phyloP scores from a whole-genome alignment of 768 basidiomycete genomes.

The Cyclocybe aegerita region DNA sequence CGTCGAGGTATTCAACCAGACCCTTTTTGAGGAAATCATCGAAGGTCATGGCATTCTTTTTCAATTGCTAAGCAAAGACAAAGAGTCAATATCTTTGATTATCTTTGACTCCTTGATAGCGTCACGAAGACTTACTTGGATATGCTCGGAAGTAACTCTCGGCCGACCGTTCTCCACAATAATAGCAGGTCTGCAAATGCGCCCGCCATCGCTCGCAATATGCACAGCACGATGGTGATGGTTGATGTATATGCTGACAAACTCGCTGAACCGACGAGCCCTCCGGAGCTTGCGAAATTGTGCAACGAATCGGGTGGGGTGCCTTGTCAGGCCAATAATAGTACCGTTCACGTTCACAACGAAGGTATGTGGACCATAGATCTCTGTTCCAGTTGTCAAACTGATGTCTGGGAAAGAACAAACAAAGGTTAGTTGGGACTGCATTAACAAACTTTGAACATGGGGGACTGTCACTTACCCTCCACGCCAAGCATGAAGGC shows the following conservation, averaged over 20 bases:
- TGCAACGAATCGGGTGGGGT: slow-evolving; percentile 80
- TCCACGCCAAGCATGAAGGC: slow-evolving; percentile 97
- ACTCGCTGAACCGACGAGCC: slow-evolving; percentile 90
- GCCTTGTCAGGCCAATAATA: slow-evolving; percentile 89
- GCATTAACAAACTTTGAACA: neutral
- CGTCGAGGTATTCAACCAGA: slow-evolving; percentile 96
- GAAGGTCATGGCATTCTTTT: slow-evolving; percentile 75
- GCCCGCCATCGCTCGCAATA: slow-evolving; percentile 95
- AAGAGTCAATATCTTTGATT: too few relatives aligned
- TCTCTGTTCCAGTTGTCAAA: slow-evolving; percentile 90
- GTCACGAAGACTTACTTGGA: slow-evolving; percentile 50
- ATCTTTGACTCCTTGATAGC: neutral
- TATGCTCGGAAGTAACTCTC: slow-evolving; percentile 78
- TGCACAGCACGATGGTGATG: slow-evolving; percentile 93
- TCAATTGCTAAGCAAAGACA: slow-evolving; percentile 58
- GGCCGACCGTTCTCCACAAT: slow-evolving; percentile 86
- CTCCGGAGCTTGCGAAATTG: slow-evolving; percentile 93
- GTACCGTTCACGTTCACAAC: slow-evolving; percentile 97
- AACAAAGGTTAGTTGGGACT: neutral
- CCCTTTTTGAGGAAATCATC: slow-evolving; percentile 93
- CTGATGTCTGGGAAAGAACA: slow-evolving; percentile 66
- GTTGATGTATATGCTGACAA: slow-evolving; percentile 95
- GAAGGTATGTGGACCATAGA: slow-evolving; percentile 90
- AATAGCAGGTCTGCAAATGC: slow-evolving; percentile 96
- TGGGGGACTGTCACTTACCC: slow-evolving; percentile 49